Base-by-base conservation (phyloP, 768 basidiomycete species). In the Punctularia strigosozonata region DNA sequence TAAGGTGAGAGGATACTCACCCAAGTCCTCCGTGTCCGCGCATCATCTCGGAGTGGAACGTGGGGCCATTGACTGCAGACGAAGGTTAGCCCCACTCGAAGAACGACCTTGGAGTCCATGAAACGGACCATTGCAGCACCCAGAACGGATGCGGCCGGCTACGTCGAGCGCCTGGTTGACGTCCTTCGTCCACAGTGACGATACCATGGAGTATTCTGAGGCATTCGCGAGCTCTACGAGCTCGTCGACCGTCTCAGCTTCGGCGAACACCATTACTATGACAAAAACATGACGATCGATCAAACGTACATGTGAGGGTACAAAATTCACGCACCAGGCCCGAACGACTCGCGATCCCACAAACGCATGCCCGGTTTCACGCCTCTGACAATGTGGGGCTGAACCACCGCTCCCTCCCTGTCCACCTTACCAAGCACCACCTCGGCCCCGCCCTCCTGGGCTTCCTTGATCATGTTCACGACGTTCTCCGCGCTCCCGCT, bases 301-400 rank as follows among this genome's bases (percentile, higher is more conserved):
- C 15, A n/a, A n/a, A n/a, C n/a, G n/a, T n/a, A n/a, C n/a, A n/a
- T n/a, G n/a, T n/a, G n/a, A n/a, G n/a, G n/a, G n/a, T n/a, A n/a
- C n/a, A n/a, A n/a, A n/a, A n/a, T n/a, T n/a, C n/a, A 30, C 41
- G 18, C 31, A 71, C 73, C 71, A 36, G 73, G 78, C 1, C 75
- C 76, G 52, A 81, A 81, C 1, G 69, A 66, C 54, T 83, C 80
- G 21, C 63, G 50, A 18, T 73, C 62, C 74, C 74, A 78, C 12
- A 72, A 41, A 19, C 58, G 48, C 62, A 70, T 75, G 5, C 64
- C 72, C 1, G 63, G 65, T 41, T 57, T 67, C 31, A 72, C 66
- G n/a, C 59, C 63, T 15, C 46, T 51, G 13, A 76, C 42, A 21
- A 78, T 43, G 52, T 77, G 74, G 15, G 75, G 74, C 41, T 66